A percentile compares a stretch with the other conserved stretches of the same genome.
Evolutionary conservation across 257 asterid species (phyloP).

Genomic region (Thymus quinquecostatus): DNA sequence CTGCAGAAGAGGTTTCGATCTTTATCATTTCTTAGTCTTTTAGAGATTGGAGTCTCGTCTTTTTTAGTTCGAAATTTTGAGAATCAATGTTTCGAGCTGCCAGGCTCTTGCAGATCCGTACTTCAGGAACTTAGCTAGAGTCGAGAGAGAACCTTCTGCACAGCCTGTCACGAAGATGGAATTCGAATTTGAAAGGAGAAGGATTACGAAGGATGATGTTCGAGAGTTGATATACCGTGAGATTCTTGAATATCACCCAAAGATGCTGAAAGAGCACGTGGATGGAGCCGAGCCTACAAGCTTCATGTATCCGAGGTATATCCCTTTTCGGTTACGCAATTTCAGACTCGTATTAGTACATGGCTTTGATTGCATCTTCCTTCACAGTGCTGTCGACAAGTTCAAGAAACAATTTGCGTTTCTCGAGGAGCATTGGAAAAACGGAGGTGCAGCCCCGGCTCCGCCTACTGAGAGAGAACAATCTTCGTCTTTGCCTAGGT

Average conservation of each 20-base stretch:
- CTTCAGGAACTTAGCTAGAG: constrained; percentile 93
- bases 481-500: constrained; percentile 97
- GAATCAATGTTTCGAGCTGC: constrained; percentile 38
- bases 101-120: constrained; percentile 99
- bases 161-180: constrained; percentile 97
- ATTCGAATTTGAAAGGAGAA: constrained; percentile 94
- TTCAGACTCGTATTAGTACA: neutral
- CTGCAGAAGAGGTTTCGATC: constrained; percentile 82
- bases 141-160: constrained; percentile 96
- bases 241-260: constrained; percentile 95
- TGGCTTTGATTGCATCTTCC: neutral
- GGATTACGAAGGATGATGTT: constrained; percentile 91
- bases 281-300: constrained; percentile 93
- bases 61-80: constrained; percentile 27
- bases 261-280: constrained; percentile 84
- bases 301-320: constrained; percentile 97
- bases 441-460: constrained; percentile 76
- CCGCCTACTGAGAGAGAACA: constrained; percentile 90
- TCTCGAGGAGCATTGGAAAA: constrained; percentile 90
- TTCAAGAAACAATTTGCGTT: constrained; percentile 94
- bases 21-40: neutral
- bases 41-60: neutral
- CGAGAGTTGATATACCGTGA: constrained; percentile 90
- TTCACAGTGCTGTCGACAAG: constrained; percentile 93
- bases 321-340: neutral